phyloP scores from a whole-genome alignment of 805 yeast species.

The Yarrowia alimentaria region DNA sequence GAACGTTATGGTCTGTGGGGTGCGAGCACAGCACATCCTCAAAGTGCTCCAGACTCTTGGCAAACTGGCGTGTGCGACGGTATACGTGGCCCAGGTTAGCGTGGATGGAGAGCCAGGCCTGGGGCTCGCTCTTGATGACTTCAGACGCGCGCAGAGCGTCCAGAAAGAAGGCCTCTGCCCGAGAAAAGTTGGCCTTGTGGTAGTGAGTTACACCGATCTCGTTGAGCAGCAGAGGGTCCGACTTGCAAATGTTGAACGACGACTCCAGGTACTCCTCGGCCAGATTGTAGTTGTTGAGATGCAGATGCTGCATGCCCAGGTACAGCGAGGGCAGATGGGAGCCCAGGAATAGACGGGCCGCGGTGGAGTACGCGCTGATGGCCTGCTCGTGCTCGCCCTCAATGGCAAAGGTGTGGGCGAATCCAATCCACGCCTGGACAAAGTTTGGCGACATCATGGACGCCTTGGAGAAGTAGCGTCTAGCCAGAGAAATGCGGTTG shows the following conservation, averaged over 20 bases:
- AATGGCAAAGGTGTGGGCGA: slow-evolving; percentile 95
- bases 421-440: slow-evolving; percentile 97
- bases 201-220: slow-evolving; percentile 92
- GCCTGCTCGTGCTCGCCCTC: slow-evolving; percentile 99
- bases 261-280: slow-evolving; percentile 83
- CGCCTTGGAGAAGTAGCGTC: slow-evolving; percentile 84
- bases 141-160: slow-evolving; percentile 71
- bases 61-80: slow-evolving; percentile 58
- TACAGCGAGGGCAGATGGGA: slow-evolving; percentile 86
- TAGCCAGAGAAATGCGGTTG: slow-evolving; percentile 71
- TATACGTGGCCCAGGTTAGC: slow-evolving; percentile 87
- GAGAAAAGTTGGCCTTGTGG: slow-evolving; percentile 63
- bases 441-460: slow-evolving; percentile 84
- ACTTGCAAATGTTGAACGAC: slow-evolving; percentile 72
- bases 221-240: slow-evolving; percentile 84
- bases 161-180: slow-evolving; percentile 67
- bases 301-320: slow-evolving; percentile 93
- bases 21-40: slow-evolving; percentile 69
- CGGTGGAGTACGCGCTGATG: slow-evolving; percentile 93
- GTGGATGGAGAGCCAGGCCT: slow-evolving; percentile 81
- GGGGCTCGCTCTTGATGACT: slow-evolving; percentile 69
- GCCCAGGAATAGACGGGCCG: slow-evolving; percentile 73
- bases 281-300: slow-evolving; percentile 74
- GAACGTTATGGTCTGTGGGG: slow-evolving; percentile 68
- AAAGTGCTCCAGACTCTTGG: slow-evolving; percentile 71